Evolutionary conservation across 2,329 filamentous ascomycete species (phyloP), one percentile per base, ranked within the genome.

Genomic region (Alternaria solani): DNA sequence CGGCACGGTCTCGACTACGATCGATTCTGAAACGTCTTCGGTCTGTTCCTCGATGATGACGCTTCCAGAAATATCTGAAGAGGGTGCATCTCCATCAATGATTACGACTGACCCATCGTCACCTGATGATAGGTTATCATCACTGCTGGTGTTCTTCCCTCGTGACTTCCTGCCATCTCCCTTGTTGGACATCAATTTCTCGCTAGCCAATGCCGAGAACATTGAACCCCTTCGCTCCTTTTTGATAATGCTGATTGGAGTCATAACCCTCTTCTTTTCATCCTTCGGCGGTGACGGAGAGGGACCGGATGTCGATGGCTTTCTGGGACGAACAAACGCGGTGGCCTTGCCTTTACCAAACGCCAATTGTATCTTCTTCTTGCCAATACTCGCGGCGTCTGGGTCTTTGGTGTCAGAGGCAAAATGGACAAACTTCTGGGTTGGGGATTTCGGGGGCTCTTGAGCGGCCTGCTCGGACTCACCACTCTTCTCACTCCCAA

Each of bases 351-450:
- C 68, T 53, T 75, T 77, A 14, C 69, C 68, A 41, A 64, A 48
- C 14, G 57, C 64, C 11, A 61, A 20, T 34, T 65, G 70, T 62
- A 69, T 72, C 58, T 71, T 75, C 62, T 71, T 77, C 55, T 73
- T 76, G 14, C 65, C 65, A 53, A 38, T 46, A 14, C 66, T 71
- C 36, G 46, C 47, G 36, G 72, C 64, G 60, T 76, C 75, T 73
- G 73, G 63, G 61, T 75, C 75, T 74, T 77, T 78, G 57, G 73
- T 72, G 72, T 78, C 75, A 75, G 75, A 71, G 52, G 75, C 70
- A 66, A 78, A 78, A 57, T 76, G 75, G 51, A 78, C 75, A 60
- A 64, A 70, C 58, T 78, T 78, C 43, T 65, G 62, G 36, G 63
- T 69, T 51, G 71, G 73, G 66, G 71, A 74, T 57, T 71, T 70